Evolutionary conservation across 371 early-diverging fungal genomes (phyloP).

Genomic region (Mortierella sp.): DNA sequence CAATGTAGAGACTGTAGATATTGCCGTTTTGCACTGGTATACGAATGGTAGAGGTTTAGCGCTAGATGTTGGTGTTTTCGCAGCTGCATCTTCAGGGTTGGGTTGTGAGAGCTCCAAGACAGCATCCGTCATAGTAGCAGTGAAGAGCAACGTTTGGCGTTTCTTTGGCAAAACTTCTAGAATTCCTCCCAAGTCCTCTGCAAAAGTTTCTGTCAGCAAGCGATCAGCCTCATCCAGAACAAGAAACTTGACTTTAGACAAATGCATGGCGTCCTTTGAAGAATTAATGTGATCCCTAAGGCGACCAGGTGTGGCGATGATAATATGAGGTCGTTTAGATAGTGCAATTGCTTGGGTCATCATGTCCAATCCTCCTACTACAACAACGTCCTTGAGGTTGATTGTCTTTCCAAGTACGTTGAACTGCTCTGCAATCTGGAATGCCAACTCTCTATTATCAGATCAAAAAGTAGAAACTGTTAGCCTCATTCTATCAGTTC

Average conservation of each 20-base stretch:
- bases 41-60: conserved; percentile 77
- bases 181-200: conserved; percentile 85
- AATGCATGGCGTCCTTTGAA: conserved; percentile 44
- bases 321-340: conserved; percentile 90
- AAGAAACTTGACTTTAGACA: conserved; percentile 71
- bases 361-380: conserved; percentile 98
- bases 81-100: conserved; percentile 33
- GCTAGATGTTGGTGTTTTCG: conserved; percentile 8
- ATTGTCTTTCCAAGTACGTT: conserved; percentile 91
- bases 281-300: conserved; percentile 91
- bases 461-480: background rate
- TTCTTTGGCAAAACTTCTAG: conserved; percentile 81
- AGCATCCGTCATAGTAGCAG: conserved; percentile 96
- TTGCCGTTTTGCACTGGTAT: conserved; percentile 80
- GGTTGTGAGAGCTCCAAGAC: conserved; percentile 71
- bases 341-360: conserved; percentile 93
- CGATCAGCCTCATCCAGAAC: conserved; percentile 99
- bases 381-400: conserved; percentile 85
- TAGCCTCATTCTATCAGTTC: background rate
- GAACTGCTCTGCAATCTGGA: conserved; percentile 98
- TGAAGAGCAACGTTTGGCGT: conserved; percentile 94
- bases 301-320: conserved; percentile 99
- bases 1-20: conserved; percentile 88
- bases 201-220: conserved; percentile 86
- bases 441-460: conserved; percentile 89